phyloP scores from a whole-genome alignment of 202 grass and related monocot genomes.

The Bolboschoenoplectus hybrid region DNA sequence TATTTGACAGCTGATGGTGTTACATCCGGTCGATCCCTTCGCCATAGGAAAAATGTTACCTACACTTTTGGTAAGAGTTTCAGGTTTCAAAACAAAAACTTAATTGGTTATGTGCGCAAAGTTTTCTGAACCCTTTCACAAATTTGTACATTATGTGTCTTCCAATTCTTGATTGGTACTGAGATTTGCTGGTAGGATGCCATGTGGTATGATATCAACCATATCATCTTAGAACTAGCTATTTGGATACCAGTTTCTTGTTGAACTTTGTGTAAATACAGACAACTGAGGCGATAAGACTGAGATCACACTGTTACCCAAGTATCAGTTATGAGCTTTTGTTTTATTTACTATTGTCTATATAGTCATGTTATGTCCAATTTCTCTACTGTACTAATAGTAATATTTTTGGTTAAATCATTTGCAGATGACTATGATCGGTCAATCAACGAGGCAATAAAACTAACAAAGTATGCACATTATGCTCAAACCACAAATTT shows the following conservation, averaged over 20 bases:
- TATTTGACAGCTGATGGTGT: conserved; percentile 72
- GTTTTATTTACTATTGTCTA: neutral
- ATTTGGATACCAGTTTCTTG: neutral
- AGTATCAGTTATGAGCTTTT: neutral
- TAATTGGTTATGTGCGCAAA: neutral
- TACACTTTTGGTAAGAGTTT: conserved; percentile 86
- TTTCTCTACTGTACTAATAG: conserved; percentile 41
- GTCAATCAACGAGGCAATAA: conserved; percentile 97
- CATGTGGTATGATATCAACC: neutral
- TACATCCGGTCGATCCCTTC: conserved; percentile 80
- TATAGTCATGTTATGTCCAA: conserved; percentile 3
- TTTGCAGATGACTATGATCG: conserved; percentile 97
- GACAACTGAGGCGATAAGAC: conserved; percentile 19
- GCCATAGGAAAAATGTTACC: conserved; percentile 84
- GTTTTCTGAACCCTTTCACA: conserved; percentile 4
- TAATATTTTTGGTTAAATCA: conserved; percentile 36
- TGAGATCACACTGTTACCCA: neutral
- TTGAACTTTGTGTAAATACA: neutral
- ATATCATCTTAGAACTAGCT: neutral
- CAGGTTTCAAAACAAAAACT: neutral
- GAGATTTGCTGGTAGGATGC: neutral
- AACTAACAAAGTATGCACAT: conserved; percentile 81
- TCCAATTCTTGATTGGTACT: neutral
- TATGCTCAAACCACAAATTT: conserved; percentile 39
- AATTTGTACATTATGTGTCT: neutral